Conservation (phyloP, 2,329 filamentous ascomycete genomes). For the Pestalotiopsis sp. region DNA sequence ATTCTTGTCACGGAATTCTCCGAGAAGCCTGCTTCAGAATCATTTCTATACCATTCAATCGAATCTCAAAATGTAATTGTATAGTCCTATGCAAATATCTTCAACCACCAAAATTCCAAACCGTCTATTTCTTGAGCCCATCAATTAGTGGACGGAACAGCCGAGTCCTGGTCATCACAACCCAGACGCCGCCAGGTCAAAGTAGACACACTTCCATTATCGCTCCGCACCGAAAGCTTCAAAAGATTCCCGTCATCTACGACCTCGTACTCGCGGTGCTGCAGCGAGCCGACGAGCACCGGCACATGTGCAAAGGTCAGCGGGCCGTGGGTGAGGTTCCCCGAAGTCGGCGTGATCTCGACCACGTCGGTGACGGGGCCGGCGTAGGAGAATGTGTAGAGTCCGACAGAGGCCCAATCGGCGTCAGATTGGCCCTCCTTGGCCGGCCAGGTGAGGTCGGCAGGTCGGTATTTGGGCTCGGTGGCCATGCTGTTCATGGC, state of each 20-base stretch:
- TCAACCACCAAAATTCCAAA: too few species aligned
- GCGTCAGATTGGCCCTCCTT: constrained; percentile 26
- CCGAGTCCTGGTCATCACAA: background rate
- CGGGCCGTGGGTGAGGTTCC: constrained; percentile 31
- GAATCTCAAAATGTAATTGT: too few species aligned
- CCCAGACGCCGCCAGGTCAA: background rate
- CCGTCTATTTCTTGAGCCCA: background rate
- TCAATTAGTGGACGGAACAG: background rate
- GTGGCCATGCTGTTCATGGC: constrained; percentile 31
- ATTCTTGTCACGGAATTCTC: too few species aligned
- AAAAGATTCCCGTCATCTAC: background rate
- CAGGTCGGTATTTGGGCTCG: constrained; percentile 26
- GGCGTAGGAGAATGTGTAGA: constrained; percentile 28
- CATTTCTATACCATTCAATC: too few species aligned
- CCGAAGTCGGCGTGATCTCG: constrained; percentile 19
- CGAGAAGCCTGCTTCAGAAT: too few species aligned
- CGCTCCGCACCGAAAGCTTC: background rate
- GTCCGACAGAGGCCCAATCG: constrained; percentile 30
- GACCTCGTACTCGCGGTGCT: constrained; percentile 4
- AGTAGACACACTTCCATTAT: background rate
- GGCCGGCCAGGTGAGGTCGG: constrained; percentile 23
- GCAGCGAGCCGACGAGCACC: constrained; percentile 24
- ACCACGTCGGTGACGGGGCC: constrained; percentile 25
- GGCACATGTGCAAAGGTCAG: constrained; percentile 28
- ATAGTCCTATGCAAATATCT: too few species aligned